A percentile compares a stretch with the other conserved stretches of the same genome.
These are phyloP conservation scores for Puccinia coronata DNA, from an alignment of 1,284 basidiomycete genomes.

Conservation along the genomic window DNA sequence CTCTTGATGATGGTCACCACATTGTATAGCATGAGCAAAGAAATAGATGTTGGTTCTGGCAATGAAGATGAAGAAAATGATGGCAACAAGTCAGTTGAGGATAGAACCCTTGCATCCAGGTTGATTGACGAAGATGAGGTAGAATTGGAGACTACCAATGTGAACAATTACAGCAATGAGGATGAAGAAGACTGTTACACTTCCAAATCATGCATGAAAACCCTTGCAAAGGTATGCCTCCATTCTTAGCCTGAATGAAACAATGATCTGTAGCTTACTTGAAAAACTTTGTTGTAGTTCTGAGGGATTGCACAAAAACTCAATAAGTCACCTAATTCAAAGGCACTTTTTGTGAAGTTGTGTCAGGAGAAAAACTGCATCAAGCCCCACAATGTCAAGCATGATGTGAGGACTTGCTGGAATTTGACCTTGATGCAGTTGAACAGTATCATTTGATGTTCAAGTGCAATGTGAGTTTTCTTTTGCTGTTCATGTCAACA, in stretches of 20 bases:
- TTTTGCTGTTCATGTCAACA: neutral
- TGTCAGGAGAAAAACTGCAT: neutral
- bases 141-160: neutral
- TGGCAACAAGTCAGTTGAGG: neutral
- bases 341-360: neutral
- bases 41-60: neutral
- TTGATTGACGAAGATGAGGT: neutral
- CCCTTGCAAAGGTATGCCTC: neutral
- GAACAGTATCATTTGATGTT: neutral
- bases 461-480: neutral
- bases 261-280: neutral
- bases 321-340: slow-evolving; percentile 14
- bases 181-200: neutral
- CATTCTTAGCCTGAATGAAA: neutral
- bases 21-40: neutral
- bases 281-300: slow-evolving; percentile 5
- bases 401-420: neutral
- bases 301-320: neutral
- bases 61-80: slow-evolving; percentile 1
- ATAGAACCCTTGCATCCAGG: neutral
- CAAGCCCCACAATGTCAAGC: neutral
- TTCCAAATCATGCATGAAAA: too few species aligned
- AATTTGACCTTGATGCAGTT: neutral
- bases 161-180: neutral
- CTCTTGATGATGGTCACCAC: neutral